Evolutionary conservation across 805 yeast genomes (phyloP).

Genomic region (Sungouiella thailandica): DNA sequence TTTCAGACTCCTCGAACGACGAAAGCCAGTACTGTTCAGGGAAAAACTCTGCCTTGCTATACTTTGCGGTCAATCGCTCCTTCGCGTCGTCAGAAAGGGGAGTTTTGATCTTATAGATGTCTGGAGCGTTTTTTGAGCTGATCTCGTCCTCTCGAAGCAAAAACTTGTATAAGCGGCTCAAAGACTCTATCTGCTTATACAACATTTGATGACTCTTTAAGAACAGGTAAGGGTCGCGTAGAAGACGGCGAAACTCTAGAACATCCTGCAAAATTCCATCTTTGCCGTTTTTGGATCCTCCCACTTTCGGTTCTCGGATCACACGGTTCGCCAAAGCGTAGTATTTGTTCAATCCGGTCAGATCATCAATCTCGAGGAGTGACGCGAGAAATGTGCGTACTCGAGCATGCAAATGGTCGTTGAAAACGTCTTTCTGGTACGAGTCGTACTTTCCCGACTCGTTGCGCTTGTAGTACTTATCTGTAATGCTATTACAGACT

Average conservation of each 20-base stretch:
- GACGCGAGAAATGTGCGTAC: conserved; percentile 31
- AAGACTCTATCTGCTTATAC: conserved; percentile 17
- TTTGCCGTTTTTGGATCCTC: conserved; percentile 15
- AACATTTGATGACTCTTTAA: conserved; percentile 21
- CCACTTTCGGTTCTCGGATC: conserved; percentile 19
- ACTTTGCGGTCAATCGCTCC: conserved; percentile 15
- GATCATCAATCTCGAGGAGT: conserved; percentile 35
- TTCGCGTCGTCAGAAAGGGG: conserved; percentile 14
- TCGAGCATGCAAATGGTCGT: conserved; percentile 33
- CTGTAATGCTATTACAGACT: conserved; percentile 36
- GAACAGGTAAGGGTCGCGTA: conserved; percentile 32
- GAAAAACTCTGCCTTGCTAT: conserved; percentile 18
- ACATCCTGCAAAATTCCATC: conserved; percentile 31
- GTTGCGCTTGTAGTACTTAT: conserved; percentile 18
- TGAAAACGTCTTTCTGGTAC: conserved; percentile 33
- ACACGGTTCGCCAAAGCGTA: conserved; percentile 27
- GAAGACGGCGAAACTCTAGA: conserved; percentile 22
- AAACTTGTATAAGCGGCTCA: conserved; percentile 23
- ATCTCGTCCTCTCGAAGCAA: conserved; percentile 31
- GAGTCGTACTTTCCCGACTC: conserved; percentile 23
- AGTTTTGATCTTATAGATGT: conserved; percentile 12
- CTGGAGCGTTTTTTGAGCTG: conserved; percentile 17
- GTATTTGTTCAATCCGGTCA: conserved; percentile 41
- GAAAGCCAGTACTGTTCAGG: conserved; percentile 36
- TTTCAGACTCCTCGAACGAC: conserved; percentile 20